Percentiles rank a stretch among this genome's conserved stretches.
These are phyloP conservation scores for Diaporthe sp. DNA, from an alignment of 2,329 filamentous ascomycete genomes.

Conservation along the genomic window DNA sequence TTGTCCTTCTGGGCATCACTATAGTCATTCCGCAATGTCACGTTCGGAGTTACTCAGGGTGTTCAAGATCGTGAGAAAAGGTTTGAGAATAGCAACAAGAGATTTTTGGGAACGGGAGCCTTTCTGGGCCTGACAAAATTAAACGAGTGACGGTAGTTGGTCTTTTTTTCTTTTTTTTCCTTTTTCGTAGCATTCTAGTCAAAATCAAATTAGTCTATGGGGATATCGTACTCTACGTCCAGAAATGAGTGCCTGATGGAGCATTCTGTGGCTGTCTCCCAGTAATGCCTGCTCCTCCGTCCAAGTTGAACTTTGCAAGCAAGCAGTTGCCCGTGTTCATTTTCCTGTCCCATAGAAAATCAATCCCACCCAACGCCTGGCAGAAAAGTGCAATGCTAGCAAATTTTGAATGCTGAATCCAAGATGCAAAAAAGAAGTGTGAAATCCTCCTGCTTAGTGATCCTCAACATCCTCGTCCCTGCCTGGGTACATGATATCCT, in stretches of 20 bases:
- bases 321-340: background rate
- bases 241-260: constrained; percentile 27
- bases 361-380: constrained; percentile 18
- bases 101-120: background rate
- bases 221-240: constrained; percentile 27
- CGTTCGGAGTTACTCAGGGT: background rate
- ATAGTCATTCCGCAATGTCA: background rate
- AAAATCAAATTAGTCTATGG: constrained; percentile 24
- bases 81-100: background rate
- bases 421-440: background rate
- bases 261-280: constrained; percentile 16
- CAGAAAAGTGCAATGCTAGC: constrained; percentile 10
- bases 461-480: constrained; percentile 67
- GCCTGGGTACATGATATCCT: constrained; percentile 69
- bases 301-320: background rate
- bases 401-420: constrained; percentile 16
- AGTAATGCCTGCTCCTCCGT: constrained; percentile 1
- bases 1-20: background rate
- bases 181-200: constrained; percentile 19
- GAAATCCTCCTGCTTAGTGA: constrained; percentile 46
- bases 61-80: background rate
- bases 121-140: constrained; percentile 1
- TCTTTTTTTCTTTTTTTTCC: constrained; percentile 17
- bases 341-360: constrained; percentile 25
- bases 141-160: constrained; percentile 33